phyloP scores from a whole-genome alignment of 1,139 yeast species.

The Yamadazyma pseudoaaseri region DNA sequence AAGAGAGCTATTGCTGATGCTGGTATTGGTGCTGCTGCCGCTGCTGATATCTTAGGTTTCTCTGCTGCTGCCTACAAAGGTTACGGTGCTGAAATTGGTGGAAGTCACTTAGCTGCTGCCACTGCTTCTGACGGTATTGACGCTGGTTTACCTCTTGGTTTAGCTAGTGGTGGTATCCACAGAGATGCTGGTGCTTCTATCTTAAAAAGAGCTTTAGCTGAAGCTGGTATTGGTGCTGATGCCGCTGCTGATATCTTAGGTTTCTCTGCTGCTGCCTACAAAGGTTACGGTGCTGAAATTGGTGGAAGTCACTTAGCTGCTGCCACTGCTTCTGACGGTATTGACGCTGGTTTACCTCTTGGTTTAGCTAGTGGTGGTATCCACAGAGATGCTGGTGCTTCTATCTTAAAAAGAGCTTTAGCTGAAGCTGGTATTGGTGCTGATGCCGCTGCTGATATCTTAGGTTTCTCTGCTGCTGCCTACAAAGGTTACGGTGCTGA shows the following conservation, averaged over 20 bases:
- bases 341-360: slow-evolving; percentile 3
- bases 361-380: slow-evolving; percentile 11
- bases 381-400: slow-evolving; percentile 10
- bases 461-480: slow-evolving; percentile 10
- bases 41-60: slow-evolving; percentile 9
- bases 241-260: slow-evolving; percentile 12
- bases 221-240: slow-evolving; percentile 15
- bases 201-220: slow-evolving; percentile 11
- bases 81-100: slow-evolving; percentile 11
- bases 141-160: slow-evolving; percentile 10
- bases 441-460: slow-evolving; percentile 11
- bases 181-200: slow-evolving; percentile 13
- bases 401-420: slow-evolving; percentile 14
- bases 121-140: slow-evolving; percentile 11
- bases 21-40: slow-evolving; percentile 12
- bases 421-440: slow-evolving; percentile 15
- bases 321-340: slow-evolving; percentile 6
- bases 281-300: slow-evolving; percentile 10
- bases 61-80: slow-evolving; percentile 12
- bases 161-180: slow-evolving; percentile 10
- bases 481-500: slow-evolving; percentile 10
- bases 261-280: slow-evolving; percentile 8
- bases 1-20: slow-evolving; percentile 17
- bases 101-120: slow-evolving; percentile 15
- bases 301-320: slow-evolving; percentile 13